phyloP scores from a whole-genome alignment of 139 green algal genomes.

The Chlorella sp. region DNA sequence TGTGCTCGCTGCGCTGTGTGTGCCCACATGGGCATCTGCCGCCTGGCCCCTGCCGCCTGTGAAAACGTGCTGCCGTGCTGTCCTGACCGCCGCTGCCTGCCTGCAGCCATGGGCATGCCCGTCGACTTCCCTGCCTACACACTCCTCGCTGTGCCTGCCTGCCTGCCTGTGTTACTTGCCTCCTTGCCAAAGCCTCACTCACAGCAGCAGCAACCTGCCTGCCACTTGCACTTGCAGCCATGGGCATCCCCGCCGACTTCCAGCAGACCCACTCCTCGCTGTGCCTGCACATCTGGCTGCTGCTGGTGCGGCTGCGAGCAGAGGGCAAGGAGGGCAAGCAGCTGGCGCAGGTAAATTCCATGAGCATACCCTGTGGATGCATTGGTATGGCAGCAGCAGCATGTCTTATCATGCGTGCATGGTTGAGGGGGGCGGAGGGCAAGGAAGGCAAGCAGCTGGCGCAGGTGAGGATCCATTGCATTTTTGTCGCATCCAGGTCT shows the following conservation, averaged over 20 bases:
- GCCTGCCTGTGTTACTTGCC: no score
- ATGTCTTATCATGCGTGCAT: no score
- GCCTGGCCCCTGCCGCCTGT: no score
- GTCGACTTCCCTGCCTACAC: background rate
- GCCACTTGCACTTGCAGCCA: slow-evolving; percentile 22
- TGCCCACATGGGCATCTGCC: background rate
- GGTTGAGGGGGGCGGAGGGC: no score
- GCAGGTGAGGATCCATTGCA: slow-evolving; percentile 36
- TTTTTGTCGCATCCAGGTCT: background rate
- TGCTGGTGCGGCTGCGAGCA: slow-evolving; percentile 56
- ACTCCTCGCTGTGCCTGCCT: background rate
- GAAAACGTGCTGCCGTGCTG: no score
- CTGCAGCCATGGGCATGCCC: background rate
- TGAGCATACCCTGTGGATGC: no score
- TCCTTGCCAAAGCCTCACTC: no score
- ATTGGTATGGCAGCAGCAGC: no score
- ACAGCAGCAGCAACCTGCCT: background rate
- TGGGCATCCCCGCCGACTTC: slow-evolving; percentile 55
- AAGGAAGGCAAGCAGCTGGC: slow-evolving; percentile 52
- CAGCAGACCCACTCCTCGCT: slow-evolving; percentile 54
- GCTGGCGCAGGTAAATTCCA: no score
- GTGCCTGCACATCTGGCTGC: slow-evolving; percentile 72
- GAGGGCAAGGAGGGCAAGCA: slow-evolving; percentile 58
- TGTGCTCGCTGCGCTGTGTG: no score
- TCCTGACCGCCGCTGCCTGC: background rate